Percentiles rank a stretch among this genome's conserved stretches.
These are phyloP conservation scores for Eragrostis nindensis DNA, from an alignment of 176 grass and related monocot genomes.

Conservation along the genomic window DNA sequence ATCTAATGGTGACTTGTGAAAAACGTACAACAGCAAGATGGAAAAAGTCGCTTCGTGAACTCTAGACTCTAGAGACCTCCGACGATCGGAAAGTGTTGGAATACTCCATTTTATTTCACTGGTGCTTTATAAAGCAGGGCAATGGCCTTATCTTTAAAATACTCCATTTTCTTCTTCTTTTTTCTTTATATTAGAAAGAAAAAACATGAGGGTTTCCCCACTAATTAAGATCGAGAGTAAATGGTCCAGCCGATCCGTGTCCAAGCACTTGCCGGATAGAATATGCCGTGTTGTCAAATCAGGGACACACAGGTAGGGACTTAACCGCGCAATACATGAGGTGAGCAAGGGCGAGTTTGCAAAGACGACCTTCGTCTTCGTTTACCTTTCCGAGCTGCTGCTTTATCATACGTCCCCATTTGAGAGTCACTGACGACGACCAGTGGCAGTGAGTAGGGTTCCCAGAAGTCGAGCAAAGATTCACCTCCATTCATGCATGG, in stretches of 20 bases:
- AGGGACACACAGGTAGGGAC: not conserved
- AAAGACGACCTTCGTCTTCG: not conserved
- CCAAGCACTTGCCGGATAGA: not conserved
- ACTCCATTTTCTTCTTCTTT: not conserved
- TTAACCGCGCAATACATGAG: not conserved
- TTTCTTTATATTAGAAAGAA: not conserved
- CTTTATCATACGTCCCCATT: not conserved
- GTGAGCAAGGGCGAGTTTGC: not conserved
- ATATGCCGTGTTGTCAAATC: not conserved
- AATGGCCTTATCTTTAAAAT: too few relatives aligned
- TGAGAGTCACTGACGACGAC: not conserved
- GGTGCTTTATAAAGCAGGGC: too few relatives aligned
- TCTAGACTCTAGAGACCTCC: too few relatives aligned
- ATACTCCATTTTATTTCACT: too few relatives aligned
- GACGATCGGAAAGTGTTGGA: too few relatives aligned
- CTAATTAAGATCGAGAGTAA: not conserved
- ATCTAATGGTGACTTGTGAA: too few relatives aligned
- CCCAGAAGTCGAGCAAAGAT: not conserved
- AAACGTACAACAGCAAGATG: too few relatives aligned
- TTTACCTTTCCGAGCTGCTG: not conserved
- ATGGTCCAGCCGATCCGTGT: slow-evolving; percentile 9
- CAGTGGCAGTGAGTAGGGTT: not conserved
- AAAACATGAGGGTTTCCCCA: not conserved
- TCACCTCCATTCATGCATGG: not conserved
- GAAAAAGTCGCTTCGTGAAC: too few relatives aligned